Conservation (phyloP, 257 asterid genomes). For the Petunia axillaris region DNA sequence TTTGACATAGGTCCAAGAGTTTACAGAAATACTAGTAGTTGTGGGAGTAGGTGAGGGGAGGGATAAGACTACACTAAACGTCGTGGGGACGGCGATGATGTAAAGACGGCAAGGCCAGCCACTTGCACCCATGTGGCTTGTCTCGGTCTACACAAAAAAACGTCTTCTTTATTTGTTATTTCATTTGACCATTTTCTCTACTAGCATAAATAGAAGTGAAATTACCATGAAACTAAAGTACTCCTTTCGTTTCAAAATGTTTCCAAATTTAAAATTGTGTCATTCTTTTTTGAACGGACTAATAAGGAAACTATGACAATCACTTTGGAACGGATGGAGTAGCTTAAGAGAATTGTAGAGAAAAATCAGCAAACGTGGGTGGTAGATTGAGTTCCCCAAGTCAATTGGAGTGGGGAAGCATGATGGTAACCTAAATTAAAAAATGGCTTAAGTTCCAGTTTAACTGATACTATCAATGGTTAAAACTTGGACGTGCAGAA, state of each 20-base stretch:
- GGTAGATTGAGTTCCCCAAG: neutral
- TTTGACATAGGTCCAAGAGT: neutral
- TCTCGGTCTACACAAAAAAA: slow-evolving; percentile 2
- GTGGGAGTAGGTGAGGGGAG: slow-evolving; percentile 28
- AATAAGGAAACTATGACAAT: neutral
- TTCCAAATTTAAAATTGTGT: too few relatives aligned
- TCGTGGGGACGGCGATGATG: slow-evolving; percentile 37
- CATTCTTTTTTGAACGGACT: too few relatives aligned
- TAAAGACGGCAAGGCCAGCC: slow-evolving; percentile 41
- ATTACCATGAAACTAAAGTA: too few relatives aligned
- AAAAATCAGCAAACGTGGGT: neutral
- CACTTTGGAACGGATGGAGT: too few relatives aligned
- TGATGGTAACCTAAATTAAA: neutral
- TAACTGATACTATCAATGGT: neutral
- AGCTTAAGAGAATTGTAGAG: neutral
- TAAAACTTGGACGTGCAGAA: neutral
- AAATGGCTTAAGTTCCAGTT: too few relatives aligned
- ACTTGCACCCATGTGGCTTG: slow-evolving; percentile 50
- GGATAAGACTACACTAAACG: slow-evolving; percentile 26
- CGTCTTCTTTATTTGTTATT: slow-evolving; percentile 2
- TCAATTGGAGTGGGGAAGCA: slow-evolving; percentile 11
- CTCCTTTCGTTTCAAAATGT: too few relatives aligned
- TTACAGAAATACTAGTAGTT: slow-evolving; percentile 23
- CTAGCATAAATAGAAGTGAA: too few relatives aligned
- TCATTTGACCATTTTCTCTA: neutral